Conservation (phyloP, 768 basidiomycete genomes). For the Sistotremastrum suecicum region DNA sequence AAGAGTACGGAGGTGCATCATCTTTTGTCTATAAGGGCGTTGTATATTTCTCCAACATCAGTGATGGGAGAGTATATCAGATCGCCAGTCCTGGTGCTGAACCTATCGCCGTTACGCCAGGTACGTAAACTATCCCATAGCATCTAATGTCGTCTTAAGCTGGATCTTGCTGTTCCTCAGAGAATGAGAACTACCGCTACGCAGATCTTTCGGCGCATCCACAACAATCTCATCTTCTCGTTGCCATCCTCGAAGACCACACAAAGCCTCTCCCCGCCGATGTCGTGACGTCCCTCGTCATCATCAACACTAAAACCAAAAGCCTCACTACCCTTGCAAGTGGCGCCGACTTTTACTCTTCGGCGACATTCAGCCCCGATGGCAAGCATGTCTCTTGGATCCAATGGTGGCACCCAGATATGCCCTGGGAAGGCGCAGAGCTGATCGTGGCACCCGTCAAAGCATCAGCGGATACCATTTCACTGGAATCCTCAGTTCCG, state of each 20-base stretch:
- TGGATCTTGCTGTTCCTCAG: constrained; percentile 13
- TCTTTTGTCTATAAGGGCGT: constrained; percentile 35
- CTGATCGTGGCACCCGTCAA: constrained; percentile 38
- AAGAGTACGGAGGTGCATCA: constrained; percentile 61
- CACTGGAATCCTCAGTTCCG: constrained; percentile 2
- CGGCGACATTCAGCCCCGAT: constrained; percentile 44
- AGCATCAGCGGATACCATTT: constrained; percentile 8
- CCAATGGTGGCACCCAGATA: constrained; percentile 55
- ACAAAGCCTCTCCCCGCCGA: constrained; percentile 34
- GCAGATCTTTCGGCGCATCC: constrained; percentile 53
- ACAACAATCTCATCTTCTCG: constrained; percentile 32
- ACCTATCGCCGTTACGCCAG: constrained; percentile 43
- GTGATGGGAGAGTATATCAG: constrained; percentile 39
- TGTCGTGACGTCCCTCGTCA: constrained; percentile 41
- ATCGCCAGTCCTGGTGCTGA: constrained; percentile 15
- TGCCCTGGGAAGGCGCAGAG: constrained; percentile 58
- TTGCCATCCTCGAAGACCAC: constrained; percentile 61
- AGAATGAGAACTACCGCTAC: constrained; percentile 40
- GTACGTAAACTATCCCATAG: constrained; percentile 20
- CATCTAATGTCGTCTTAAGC: constrained; percentile 4
- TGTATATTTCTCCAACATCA: constrained; percentile 45
- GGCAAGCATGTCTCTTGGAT: constrained; percentile 46
- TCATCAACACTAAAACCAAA: constrained; percentile 36
- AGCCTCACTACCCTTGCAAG: constrained; percentile 30
- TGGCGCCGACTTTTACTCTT: constrained; percentile 62